Conservation (phyloP, 441 rosid species). For the Adansonia gregorii region DNA sequence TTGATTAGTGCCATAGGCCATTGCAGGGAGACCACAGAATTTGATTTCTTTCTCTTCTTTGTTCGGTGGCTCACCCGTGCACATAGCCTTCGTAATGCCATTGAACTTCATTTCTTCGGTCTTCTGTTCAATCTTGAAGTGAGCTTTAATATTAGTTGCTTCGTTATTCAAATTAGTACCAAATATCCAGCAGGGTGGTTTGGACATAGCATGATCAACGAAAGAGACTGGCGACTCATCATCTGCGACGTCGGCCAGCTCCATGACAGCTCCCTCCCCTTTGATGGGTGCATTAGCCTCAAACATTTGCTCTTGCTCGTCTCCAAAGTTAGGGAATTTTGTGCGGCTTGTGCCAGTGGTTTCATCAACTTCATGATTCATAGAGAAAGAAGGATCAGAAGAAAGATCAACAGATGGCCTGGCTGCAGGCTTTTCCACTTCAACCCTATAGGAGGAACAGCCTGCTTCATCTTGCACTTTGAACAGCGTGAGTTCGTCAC, state of each 20-base stretch:
- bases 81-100: neutral
- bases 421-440: neutral
- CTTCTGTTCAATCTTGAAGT: neutral
- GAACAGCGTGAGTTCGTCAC: neutral
- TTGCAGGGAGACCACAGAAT: neutral
- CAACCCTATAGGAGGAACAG: neutral
- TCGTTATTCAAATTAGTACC: neutral
- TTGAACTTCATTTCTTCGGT: neutral
- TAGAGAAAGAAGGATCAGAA: neutral
- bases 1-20: neutral
- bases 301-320: neutral
- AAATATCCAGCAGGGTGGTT: neutral
- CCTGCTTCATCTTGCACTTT: neutral
- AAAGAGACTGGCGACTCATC: neutral
- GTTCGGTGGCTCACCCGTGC: neutral
- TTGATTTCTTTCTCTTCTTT: neutral
- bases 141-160: neutral
- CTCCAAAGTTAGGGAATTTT: neutral
- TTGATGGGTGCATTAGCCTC: neutral
- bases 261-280: neutral
- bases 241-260: neutral
- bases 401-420: neutral
- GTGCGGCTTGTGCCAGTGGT: neutral
- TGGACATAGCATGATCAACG: neutral
- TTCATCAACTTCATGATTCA: neutral